phyloP scores from a whole-genome alignment of 352 stramenopile species.

The Phytophthora tentaculata region DNA sequence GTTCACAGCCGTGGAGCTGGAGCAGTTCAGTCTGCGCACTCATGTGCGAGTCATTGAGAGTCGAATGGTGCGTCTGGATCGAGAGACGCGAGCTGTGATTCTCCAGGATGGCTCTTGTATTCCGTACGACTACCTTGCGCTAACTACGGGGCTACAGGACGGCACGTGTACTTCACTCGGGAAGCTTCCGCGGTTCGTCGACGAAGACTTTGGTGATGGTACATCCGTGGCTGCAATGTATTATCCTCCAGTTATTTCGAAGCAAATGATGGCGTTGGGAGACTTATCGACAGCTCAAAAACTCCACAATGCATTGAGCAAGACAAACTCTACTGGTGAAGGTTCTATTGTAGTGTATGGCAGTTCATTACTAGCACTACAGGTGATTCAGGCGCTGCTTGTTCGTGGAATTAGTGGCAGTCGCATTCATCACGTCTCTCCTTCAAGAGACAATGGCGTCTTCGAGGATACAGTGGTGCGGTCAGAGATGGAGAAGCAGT shows the following conservation, averaged over 20 bases:
- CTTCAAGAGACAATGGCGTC: constrained; percentile 42
- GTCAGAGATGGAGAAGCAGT: constrained; percentile 66
- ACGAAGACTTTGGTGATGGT: constrained; percentile 35
- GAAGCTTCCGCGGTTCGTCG: constrained; percentile 45
- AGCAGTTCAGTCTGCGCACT: constrained; percentile 65
- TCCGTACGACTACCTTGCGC: constrained; percentile 85
- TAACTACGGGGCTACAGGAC: constrained; percentile 80
- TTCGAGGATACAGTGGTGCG: constrained; percentile 72
- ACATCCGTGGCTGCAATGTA: constrained; percentile 25
- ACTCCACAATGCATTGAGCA: constrained; percentile 26
- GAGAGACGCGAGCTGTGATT: constrained; percentile 66
- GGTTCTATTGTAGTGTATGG: constrained; percentile 65
- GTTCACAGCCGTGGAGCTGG: constrained; percentile 48
- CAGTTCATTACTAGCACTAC: constrained; percentile 65
- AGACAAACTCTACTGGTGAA: not conserved
- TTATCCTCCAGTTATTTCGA: constrained; percentile 28
- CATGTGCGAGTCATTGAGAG: constrained; percentile 71
- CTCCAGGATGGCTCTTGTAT: constrained; percentile 84
- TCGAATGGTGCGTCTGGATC: constrained; percentile 75
- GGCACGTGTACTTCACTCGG: constrained; percentile 54
- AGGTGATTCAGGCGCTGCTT: constrained; percentile 69
- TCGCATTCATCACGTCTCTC: constrained; percentile 67
- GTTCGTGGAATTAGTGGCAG: constrained; percentile 43
- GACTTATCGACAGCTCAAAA: constrained; percentile 30
- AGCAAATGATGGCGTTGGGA: constrained; percentile 35